Base-by-base conservation (phyloP, 805 yeast genomes). In the Ogataea salicorniae region DNA sequence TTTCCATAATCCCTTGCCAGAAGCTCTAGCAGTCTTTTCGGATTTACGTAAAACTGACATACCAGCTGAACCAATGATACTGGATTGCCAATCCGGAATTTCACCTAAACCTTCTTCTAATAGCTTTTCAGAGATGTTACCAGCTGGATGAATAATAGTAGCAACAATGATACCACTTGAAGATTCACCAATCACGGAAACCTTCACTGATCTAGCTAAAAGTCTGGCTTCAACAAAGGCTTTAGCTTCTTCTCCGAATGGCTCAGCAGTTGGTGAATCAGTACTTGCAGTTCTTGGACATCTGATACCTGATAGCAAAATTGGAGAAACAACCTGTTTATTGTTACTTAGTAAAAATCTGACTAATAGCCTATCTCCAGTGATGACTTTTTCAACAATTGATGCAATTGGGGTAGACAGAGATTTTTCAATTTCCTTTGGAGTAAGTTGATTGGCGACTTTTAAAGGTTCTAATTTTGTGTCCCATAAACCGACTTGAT, bases 61-160 rank as follows among this genome's bases (percentile, higher is more conserved):
- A 22, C 71, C 70, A 39, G 73, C 67, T 11, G 89, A 69, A 5
- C 96, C 96, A 48, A 88, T 69, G 38, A 80, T 57, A 14, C 76
- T 60, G 1, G 89, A 79, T 62, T 89, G 96, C 89, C 92, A 83
- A 62, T 88, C 95, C 23, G 81, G 77, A 42, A 87, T 80, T 54
- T 80, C 82, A 13, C 84, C 95, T 31, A 83, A 72, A 11, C 96
- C 96, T 46, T 72, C 73, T 47, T 76, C 79, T 49, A 88, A 72
- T 47, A 88, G 68, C 53, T 79, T 77, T 54, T 81, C 85, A 48
- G 84, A 80, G 56, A 87, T 81, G 51, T 82, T 81, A 16, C 95
- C 95, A 5, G 86, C 84, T 33, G 95, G 88, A 59, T 86, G 92
- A 46, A 71, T 60, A 35, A 87, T 63, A 42, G 76, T 67, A 17